Percentiles rank a stretch among this genome's conserved stretches.
These are phyloP conservation scores for Lasiodiplodia gonubiensis DNA, from an alignment of 2,329 filamentous ascomycete genomes.

Conservation along the genomic window DNA sequence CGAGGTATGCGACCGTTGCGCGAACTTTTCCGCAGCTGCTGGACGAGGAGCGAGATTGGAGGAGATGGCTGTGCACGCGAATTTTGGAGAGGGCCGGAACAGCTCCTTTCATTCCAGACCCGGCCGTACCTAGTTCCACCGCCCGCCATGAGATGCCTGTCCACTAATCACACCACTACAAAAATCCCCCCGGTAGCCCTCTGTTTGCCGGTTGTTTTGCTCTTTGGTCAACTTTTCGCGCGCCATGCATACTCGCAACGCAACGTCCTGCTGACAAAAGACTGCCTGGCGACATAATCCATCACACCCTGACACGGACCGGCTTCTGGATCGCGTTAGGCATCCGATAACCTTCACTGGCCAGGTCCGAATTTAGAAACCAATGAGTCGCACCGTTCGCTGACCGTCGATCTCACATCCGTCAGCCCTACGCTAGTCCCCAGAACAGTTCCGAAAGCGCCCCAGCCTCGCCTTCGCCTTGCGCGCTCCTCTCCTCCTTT, in stretches of 20 bases:
- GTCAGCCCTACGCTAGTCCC: slow-evolving; percentile 22
- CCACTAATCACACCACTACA: slow-evolving; percentile 8
- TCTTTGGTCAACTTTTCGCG: background rate
- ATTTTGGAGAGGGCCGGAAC: background rate
- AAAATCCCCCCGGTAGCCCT: background rate
- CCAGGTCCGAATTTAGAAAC: slow-evolving; percentile 18
- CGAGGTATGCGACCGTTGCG: background rate
- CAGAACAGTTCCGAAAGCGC: slow-evolving; percentile 1
- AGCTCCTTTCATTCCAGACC: slow-evolving; percentile 6
- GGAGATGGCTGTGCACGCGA: slow-evolving; percentile 20
- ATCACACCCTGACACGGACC: background rate
- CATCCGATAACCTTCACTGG: background rate
- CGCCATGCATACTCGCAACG: background rate
- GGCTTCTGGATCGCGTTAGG: slow-evolving; percentile 20
- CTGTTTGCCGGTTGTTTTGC: background rate
- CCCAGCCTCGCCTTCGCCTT: slow-evolving; percentile 1
- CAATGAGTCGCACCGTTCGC: background rate
- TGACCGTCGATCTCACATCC: background rate
- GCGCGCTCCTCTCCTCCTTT: slow-evolving; percentile 16
- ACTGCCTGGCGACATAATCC: background rate
- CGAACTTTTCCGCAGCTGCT: background rate
- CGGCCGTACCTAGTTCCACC: slow-evolving; percentile 1
- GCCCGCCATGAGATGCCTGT: background rate
- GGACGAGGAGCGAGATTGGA: slow-evolving; percentile 16
- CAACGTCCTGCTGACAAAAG: background rate